Base-by-base conservation (phyloP, 2,329 filamentous ascomycete species). In the Colletotrichum falcatum region DNA sequence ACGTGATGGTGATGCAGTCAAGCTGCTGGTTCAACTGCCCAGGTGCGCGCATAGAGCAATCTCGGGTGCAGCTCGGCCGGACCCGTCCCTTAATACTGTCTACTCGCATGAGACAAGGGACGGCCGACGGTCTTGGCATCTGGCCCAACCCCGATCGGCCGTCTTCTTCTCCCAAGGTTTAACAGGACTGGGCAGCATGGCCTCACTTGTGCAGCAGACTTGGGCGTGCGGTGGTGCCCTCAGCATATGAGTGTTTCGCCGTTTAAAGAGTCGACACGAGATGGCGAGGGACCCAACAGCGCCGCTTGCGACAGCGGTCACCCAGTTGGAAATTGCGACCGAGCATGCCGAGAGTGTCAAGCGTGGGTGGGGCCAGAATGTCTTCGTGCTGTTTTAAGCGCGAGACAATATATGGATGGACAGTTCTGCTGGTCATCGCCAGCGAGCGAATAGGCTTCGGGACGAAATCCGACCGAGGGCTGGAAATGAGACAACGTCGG, bases 121-220 rank as follows among this genome's bases (percentile, higher is more conserved):
- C 44, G 35, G 8, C 60, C 53, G 53, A 59, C 44, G 33, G 51
- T 54, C 65, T 68, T 65, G 65, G 65, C 65, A 59, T 18, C 16
- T 37, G 33, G 44, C 35, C 63, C 46, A 3, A 44, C 8, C 42
- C 37, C 28, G 23, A 51, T 61, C 11, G n/a, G 1, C 3, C 5
- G 48, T 30, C 20, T 9, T 20, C 8, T 51, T n/a, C 23, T 26
- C 33, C 18, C 28, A 33, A 60, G 30, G 33, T 16, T 16, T 2
- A 56, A n/a, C n/a, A n/a, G n/a, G 49, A 46, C 56, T 61, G 48
- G 56, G 46, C 58, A 66, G 16, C 28, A 48, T 33, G 60, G 30
- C 26, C n/a, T n/a, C n/a, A n/a, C n/a, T 44, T 44, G 56, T 46
- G 39, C 26, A 16, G 55, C 9, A 30, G 8, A 46, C 37, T 28